These are phyloP conservation scores for Starmerella potacharoeniae DNA, from an alignment of 805 yeast genomes.

Conservation along the genomic window DNA sequence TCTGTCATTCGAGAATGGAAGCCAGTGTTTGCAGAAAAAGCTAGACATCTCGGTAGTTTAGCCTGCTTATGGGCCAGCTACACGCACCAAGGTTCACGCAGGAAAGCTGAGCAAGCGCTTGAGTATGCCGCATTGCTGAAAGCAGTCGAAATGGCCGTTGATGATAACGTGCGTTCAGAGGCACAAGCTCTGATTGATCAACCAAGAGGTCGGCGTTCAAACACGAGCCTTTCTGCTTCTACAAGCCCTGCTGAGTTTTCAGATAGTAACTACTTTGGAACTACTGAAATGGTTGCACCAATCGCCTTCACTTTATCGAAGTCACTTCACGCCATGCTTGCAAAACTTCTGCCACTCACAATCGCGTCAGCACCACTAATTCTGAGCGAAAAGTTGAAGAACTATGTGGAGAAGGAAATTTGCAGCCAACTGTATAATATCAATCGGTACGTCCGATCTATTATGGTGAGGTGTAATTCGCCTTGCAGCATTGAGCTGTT, in stretches of 20 bases:
- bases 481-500: slow-evolving; percentile 55
- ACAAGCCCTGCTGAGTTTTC: neutral
- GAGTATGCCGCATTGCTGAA: neutral
- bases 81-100: neutral
- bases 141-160: neutral
- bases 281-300: neutral
- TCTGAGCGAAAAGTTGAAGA: slow-evolving; percentile 52
- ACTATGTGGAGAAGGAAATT: slow-evolving; percentile 38
- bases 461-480: slow-evolving; percentile 38
- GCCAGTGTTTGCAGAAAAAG: neutral
- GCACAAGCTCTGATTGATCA: neutral
- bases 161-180: neutral
- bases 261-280: neutral
- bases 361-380: slow-evolving; percentile 58
- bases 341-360: slow-evolving; percentile 52
- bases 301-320: neutral
- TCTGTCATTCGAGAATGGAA: neutral
- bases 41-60: neutral
- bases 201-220: neutral
- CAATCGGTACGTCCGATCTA: slow-evolving; percentile 19
- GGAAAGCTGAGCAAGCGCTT: neutral
- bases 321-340: slow-evolving; percentile 32
- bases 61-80: neutral
- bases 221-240: neutral
- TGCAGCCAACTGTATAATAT: slow-evolving; percentile 27